Evolutionary conservation across 305 asterid genomes (phyloP), one percentile per base, ranked within the genome.

Genomic region (Vinca major): DNA sequence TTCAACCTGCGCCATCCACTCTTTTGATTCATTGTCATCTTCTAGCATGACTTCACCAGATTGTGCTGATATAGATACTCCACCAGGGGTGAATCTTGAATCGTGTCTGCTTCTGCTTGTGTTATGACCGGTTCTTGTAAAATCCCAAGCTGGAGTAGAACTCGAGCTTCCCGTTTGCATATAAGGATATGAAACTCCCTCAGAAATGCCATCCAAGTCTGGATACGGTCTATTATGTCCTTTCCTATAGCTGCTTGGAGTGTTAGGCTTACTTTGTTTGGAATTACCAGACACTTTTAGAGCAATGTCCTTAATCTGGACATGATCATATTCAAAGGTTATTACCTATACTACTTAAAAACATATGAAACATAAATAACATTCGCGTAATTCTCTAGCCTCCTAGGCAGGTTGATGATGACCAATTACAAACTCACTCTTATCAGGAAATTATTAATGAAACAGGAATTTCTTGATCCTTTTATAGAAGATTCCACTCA

Each of bases 1-100:
- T 80, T 94, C 99, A 61, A 94, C 99, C 72, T 94, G 99, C 13
- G 99, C 96, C 53, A 70, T 85, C 99, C 99, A 94, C 21, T 94
- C 99, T 73, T 86, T 86, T 19, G 80, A 77, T 53, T 79, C 97
- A 21, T 78, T 86, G 36, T 89, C 99, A 56, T 90, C 81, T 60
- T 89, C 90, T 2, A 83, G 64, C 78, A 81, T 83, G 12, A 81
- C 85, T 2, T 79, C 82, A 53, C 84, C 85, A 17, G 90, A 74
- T 57, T 78, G 83, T 62, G 82, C 83, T 1, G 88, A 82, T 71
- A 85, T 63, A 26, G 86, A 79, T 21, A 63, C 74, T 50, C 84
- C 84, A 47, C 82, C 78, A 6, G 89, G 85, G 43, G 76, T 60
- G 76, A 86, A 86, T 65, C 89, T 84, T 0, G 92, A 65, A 65